Evolutionary conservation across 2,329 filamentous ascomycete species (phyloP).

Genomic region (Exophiala oligosperma): DNA sequence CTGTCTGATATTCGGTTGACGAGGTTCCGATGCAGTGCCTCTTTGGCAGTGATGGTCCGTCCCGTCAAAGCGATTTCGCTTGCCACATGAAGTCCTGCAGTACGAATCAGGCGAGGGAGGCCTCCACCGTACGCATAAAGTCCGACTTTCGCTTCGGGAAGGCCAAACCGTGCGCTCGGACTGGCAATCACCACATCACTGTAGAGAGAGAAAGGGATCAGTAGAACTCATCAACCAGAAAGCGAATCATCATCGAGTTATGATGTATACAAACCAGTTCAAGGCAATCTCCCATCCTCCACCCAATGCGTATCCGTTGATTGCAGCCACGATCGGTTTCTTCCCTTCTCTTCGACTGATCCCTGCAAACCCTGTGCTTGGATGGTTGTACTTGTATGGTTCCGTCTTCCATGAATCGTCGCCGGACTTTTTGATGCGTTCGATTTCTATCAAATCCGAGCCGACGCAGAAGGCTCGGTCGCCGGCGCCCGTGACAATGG

Average conservation of each 20-base stretch:
- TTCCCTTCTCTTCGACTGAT: slow-evolving; percentile 60
- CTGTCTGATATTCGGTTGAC: slow-evolving; percentile 45
- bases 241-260: not conserved
- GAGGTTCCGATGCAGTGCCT: slow-evolving; percentile 65
- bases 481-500: slow-evolving; percentile 42
- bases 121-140: slow-evolving; percentile 70
- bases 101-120: slow-evolving; percentile 64
- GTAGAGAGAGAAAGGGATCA: not conserved
- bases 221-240: slow-evolving; percentile 60
- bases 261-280: slow-evolving; percentile 5
- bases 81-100: slow-evolving; percentile 65
- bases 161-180: slow-evolving; percentile 58
- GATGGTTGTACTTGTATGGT: slow-evolving; percentile 20
- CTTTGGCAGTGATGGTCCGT: slow-evolving; percentile 55
- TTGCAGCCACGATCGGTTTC: slow-evolving; percentile 73
- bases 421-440: slow-evolving; percentile 1
- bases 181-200: slow-evolving; percentile 65
- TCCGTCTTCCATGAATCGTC: not conserved
- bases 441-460: slow-evolving; percentile 42
- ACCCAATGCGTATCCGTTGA: slow-evolving; percentile 72
- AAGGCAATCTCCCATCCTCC: slow-evolving; percentile 69
- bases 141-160: slow-evolving; percentile 70
- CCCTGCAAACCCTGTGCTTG: slow-evolving; percentile 39
- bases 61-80: slow-evolving; percentile 72
- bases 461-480: slow-evolving; percentile 44